These are phyloP conservation scores for Nicotiana knightiana DNA, from an alignment of 257 asterid species.

Conservation along the genomic window DNA sequence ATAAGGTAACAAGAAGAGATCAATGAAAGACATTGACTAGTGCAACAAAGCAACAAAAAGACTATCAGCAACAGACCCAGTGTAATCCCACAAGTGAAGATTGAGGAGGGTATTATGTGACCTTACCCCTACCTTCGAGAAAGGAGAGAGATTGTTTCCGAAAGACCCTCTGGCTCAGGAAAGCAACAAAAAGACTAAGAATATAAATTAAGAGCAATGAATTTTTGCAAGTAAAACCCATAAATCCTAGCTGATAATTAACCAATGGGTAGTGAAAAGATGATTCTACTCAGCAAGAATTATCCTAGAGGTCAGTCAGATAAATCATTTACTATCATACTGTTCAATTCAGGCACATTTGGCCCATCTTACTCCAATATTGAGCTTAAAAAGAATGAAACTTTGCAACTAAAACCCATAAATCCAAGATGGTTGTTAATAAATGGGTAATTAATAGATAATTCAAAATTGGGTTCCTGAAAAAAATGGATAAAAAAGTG, in stretches of 20 bases:
- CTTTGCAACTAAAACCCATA: not conserved
- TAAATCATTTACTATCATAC: too few species aligned
- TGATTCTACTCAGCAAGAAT: not conserved
- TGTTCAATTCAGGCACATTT: too few species aligned
- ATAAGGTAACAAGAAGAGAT: not conserved
- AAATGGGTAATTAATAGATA: not conserved
- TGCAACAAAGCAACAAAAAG: not conserved
- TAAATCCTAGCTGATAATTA: not conserved
- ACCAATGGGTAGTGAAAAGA: not conserved
- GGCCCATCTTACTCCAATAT: too few species aligned
- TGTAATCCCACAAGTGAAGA: too few species aligned
- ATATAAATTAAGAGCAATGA: not conserved
- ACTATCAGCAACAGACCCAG: not conserved
- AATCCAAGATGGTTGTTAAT: not conserved
- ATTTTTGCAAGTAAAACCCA: not conserved
- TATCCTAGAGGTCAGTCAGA: too few species aligned
- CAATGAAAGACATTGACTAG: not conserved
- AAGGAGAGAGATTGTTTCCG: too few species aligned
- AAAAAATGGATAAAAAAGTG: not conserved
- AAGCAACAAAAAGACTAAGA: not conserved
- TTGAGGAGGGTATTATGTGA: too few species aligned
- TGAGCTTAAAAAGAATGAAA: not conserved
- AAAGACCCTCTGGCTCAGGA: not conserved
- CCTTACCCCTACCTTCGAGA: too few species aligned
- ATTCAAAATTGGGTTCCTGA: not conserved